Base-by-base conservation (phyloP, 441 rosid species). In the Gossypium armourianum region DNA sequence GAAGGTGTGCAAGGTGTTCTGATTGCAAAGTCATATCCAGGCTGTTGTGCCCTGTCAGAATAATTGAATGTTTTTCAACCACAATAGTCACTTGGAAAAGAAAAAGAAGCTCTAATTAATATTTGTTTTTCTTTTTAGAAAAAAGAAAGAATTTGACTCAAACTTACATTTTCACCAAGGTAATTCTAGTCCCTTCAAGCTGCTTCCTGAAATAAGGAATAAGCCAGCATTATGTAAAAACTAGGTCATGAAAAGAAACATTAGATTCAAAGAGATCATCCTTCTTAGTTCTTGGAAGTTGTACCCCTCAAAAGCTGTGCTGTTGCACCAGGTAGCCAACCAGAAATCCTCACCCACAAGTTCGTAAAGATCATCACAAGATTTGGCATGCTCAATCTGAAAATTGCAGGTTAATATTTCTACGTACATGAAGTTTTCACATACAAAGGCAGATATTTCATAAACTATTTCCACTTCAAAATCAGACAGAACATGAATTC, bases 151-250 rank as follows among this genome's bases (percentile, higher is more conserved):
- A 69, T 10, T 6, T 47, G 43, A 17, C 40, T 61, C 60, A 49
- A 20, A 49, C 65, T 68, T 82, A 86, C 97, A 70, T 80, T 83
- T 94, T 89, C 73, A 89, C 76, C 54, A 89, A 71, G 75, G 94
- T 83, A 81, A 94, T 92, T 82, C 99, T 88, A 40, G 99, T 92
- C 74, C 99, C 99, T 85, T 92, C 97, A 72, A 90, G 96, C 61
- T 80, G 87, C 86, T 94, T 94, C 91, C 99, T 94, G 89, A 73
- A 86, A 75, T 45, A 70, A 74, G 49, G 49, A 55, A 72, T 62
- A 69, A 82, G 74, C 20, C 76, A 62, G 28, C 62, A 75, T 43
- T 47, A 24, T 6, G 15, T 29, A 9, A 50, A 49, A 19, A 71
- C 21, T 2, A 54, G 16, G 53, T 74, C 69, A 80, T 17, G 49